Evolutionary conservation across 768 basidiomycete species (phyloP).

Genomic region (Galerina sulciceps): DNA sequence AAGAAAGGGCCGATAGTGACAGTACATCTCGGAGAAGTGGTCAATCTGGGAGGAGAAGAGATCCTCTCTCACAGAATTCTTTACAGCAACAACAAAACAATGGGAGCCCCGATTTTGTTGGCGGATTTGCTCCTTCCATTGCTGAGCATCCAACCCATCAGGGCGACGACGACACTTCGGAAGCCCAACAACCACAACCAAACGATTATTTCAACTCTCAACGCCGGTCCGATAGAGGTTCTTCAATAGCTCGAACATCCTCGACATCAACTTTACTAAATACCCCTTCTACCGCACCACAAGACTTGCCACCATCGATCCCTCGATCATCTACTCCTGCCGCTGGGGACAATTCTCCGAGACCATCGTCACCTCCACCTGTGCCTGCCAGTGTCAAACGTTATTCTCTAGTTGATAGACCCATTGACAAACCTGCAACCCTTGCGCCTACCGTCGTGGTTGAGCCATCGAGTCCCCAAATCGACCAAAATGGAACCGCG

Average conservation of each 20-base stretch:
- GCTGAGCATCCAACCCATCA: conserved; percentile 29
- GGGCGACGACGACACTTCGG: conserved; percentile 16
- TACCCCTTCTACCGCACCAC: conserved; percentile 9
- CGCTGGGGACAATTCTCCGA: conserved; percentile 21
- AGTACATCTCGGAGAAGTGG: conserved; percentile 38
- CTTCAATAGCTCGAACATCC: conserved; percentile 10
- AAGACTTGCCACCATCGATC: conserved; percentile 11
- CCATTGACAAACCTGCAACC: conserved; percentile 43
- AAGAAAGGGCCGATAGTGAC: conserved; percentile 44
- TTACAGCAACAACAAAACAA: conserved; percentile 19
- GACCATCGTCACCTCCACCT: conserved; percentile 30
- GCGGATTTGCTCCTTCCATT: conserved; percentile 49
- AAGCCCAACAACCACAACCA: conserved; percentile 14
- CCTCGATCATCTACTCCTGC: conserved; percentile 9
- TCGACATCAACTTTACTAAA: conserved; percentile 9
- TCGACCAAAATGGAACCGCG: conserved; percentile 29
- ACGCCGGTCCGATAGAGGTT: conserved; percentile 21
- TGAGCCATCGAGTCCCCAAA: conserved; percentile 51
- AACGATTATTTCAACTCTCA: conserved; percentile 19
- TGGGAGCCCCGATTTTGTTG: conserved; percentile 49
- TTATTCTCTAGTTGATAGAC: conserved; percentile 80
- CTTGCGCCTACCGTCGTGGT: conserved; percentile 54
- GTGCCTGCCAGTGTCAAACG: conserved; percentile 77
- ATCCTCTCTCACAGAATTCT: conserved; percentile 28
- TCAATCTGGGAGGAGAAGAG: conserved; percentile 42